A percentile compares a stretch with the other conserved stretches of the same genome.
Evolutionary conservation across 1,139 yeast genomes (phyloP).

Genomic region (Zygotorulaspora mrakii): DNA sequence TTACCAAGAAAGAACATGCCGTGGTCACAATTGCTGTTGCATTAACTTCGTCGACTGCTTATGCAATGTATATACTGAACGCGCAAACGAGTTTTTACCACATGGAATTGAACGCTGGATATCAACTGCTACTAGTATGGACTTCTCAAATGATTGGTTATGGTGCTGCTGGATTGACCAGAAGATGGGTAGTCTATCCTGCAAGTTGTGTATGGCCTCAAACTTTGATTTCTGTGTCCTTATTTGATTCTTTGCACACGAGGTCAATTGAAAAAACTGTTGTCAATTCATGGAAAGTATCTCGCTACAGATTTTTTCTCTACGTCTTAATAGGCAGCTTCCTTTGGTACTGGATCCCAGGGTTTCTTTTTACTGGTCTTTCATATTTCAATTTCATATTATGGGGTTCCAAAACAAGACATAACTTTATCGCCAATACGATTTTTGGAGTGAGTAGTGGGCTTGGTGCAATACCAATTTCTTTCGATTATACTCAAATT

Average conservation of each 20-base stretch:
- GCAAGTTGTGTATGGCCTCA: constrained; percentile 43
- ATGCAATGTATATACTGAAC: constrained; percentile 55
- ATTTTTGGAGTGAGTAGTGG: constrained; percentile 52
- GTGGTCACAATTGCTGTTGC: constrained; percentile 50
- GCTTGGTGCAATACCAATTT: constrained; percentile 50
- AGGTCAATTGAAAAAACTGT: constrained; percentile 31
- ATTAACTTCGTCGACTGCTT: constrained; percentile 49
- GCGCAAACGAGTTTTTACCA: constrained; percentile 52
- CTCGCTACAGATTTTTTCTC: constrained; percentile 47
- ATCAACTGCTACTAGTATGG: constrained; percentile 48
- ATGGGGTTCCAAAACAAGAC: constrained; percentile 43
- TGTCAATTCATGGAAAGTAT: constrained; percentile 45
- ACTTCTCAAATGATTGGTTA: constrained; percentile 56
- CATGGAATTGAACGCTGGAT: constrained; percentile 40
- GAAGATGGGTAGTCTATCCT: constrained; percentile 40
- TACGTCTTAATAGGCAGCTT: constrained; percentile 42
- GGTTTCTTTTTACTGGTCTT: constrained; percentile 49
- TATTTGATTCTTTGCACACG: constrained; percentile 40
- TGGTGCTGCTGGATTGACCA: constrained; percentile 51
- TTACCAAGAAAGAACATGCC: constrained; percentile 60
- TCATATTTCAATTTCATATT: constrained; percentile 50
- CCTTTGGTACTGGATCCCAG: constrained; percentile 57
- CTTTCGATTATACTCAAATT: constrained; percentile 47
- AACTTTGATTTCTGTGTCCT: constrained; percentile 38
- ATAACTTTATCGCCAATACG: constrained; percentile 46